These are phyloP conservation scores for Phytophthora idaei DNA, from an alignment of 352 stramenopile genomes.

Conservation along the genomic window DNA sequence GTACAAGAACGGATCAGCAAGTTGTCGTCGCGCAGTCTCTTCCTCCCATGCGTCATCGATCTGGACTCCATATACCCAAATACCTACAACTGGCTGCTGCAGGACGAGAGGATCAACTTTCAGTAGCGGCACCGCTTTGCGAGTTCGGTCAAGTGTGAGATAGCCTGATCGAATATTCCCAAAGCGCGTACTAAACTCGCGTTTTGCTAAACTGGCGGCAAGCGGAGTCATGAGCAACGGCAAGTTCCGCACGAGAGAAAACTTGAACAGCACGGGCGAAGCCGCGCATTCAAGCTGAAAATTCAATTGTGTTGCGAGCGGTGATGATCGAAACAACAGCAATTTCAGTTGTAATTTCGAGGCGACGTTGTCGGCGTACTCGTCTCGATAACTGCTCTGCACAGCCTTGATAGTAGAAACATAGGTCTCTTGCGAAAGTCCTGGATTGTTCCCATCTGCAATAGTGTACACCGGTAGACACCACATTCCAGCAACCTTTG, in stretches of 20 bases:
- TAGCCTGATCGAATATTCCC: conserved; percentile 55
- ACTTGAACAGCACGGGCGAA: conserved; percentile 50
- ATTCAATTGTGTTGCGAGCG: conserved; percentile 48
- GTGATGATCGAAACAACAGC: conserved; percentile 41
- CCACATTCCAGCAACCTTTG: conserved; percentile 29
- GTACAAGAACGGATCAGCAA: conserved; percentile 64
- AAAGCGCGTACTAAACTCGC: conserved; percentile 50
- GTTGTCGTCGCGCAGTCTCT: conserved; percentile 32
- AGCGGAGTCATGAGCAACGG: conserved; percentile 82
- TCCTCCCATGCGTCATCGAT: conserved; percentile 62
- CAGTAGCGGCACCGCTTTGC: conserved; percentile 76
- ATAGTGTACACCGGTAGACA: conserved; percentile 44
- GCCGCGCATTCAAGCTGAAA: conserved; percentile 50
- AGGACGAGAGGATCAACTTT: conserved; percentile 74
- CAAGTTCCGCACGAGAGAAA: conserved; percentile 68
- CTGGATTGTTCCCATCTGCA: conserved; percentile 6
- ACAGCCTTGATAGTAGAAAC: conserved; percentile 31
- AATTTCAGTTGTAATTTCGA: conserved; percentile 48
- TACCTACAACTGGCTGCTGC: conserved; percentile 67
- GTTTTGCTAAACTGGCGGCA: conserved; percentile 56
- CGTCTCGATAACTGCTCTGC: conserved; percentile 42
- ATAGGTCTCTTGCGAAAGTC: conserved; percentile 41
- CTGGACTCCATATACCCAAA: conserved; percentile 76
- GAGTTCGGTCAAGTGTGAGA: conserved; percentile 73
- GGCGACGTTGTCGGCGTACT: conserved; percentile 39